Conservation (phyloP, 2,329 filamentous ascomycete species). For the Cercospora sp. region DNA sequence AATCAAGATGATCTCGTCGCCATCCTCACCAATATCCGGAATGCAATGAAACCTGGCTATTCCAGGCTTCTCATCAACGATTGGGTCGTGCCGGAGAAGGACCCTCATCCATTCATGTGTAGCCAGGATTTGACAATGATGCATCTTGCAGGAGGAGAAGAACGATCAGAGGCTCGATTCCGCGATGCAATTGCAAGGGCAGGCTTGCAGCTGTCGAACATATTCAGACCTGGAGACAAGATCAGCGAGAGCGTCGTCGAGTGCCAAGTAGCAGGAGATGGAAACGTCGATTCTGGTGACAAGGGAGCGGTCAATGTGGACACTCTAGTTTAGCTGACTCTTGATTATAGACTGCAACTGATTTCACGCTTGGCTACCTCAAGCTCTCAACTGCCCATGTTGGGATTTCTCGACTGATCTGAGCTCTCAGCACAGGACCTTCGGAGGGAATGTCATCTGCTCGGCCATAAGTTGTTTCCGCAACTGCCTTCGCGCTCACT, state of each 20-base stretch:
- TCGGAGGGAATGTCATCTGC: slow-evolving; percentile 2
- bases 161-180: slow-evolving; percentile 7
- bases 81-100: slow-evolving; percentile 33
- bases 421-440: slow-evolving; percentile 2
- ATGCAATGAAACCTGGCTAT: slow-evolving; percentile 37
- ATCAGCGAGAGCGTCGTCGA: slow-evolving; percentile 14
- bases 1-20: slow-evolving; percentile 30
- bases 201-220: slow-evolving; percentile 2
- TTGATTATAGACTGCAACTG: background rate
- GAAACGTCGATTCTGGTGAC: background rate
- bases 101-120: slow-evolving; percentile 12
- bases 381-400: background rate
- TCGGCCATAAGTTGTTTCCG: background rate
- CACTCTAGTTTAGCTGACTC: background rate
- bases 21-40: slow-evolving; percentile 34
- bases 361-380: background rate
- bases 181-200: slow-evolving; percentile 11
- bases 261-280: background rate
- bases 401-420: background rate
- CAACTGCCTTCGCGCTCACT: background rate
- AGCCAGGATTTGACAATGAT: slow-evolving; percentile 15
- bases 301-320: background rate
- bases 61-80: slow-evolving; percentile 39
- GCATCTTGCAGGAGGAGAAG: slow-evolving; percentile 8
- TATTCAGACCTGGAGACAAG: slow-evolving; percentile 10